phyloP scores from a whole-genome alignment of 306 rosid species.

The Quercus variabilis region DNA sequence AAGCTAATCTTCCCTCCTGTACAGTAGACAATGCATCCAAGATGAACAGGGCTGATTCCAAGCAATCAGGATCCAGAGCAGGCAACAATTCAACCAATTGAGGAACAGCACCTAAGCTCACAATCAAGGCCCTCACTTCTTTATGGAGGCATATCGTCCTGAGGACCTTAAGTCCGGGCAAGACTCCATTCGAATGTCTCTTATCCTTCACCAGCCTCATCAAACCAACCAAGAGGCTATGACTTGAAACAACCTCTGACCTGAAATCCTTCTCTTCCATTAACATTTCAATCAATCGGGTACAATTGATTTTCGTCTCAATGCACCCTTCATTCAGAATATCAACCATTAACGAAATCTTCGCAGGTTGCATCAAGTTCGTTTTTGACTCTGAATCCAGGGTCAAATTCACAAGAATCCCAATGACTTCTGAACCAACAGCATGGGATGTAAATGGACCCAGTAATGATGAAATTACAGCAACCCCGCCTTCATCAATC shows the following conservation, averaged over 20 bases:
- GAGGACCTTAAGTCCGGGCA: constrained; percentile 57
- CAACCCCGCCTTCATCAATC: constrained; percentile 57
- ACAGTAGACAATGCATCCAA: constrained; percentile 49
- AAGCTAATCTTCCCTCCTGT: constrained; percentile 58
- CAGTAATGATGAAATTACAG: constrained; percentile 49
- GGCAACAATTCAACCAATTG: constrained; percentile 66
- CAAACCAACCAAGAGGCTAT: constrained; percentile 68
- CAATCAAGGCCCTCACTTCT: constrained; percentile 56
- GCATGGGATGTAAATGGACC: constrained; percentile 79
- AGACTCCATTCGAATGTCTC: constrained; percentile 45
- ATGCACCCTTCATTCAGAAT: constrained; percentile 72
- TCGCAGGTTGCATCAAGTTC: constrained; percentile 63
- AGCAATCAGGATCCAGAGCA: constrained; percentile 47
- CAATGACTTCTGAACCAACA: constrained; percentile 68
- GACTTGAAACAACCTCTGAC: constrained; percentile 56
- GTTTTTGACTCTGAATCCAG: constrained; percentile 60
- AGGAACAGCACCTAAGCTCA: constrained; percentile 64
- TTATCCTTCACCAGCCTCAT: constrained; percentile 73
- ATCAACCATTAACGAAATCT: constrained; percentile 64
- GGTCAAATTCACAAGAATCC: constrained; percentile 54
- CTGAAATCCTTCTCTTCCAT: constrained; percentile 59
- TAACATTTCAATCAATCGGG: constrained; percentile 46
- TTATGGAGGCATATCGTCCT: constrained; percentile 46
- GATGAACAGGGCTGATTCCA: constrained; percentile 56
- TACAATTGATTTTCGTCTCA: constrained; percentile 67